Conservation (phyloP, 192 early-diverging fungal species). For the Gonapodya prolifera region DNA sequence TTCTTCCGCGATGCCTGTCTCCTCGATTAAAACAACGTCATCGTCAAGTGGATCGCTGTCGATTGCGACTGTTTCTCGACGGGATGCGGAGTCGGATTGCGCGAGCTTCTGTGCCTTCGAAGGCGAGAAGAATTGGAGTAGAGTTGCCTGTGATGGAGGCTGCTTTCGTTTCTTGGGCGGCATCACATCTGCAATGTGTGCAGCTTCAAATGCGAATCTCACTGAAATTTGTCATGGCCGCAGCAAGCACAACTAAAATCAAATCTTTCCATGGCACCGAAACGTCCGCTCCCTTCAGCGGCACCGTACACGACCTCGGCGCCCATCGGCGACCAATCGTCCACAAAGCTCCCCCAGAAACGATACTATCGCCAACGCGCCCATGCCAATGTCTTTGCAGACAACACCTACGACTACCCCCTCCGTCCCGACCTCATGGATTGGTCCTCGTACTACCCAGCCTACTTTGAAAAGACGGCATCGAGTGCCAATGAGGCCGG, state of each 20-base stretch:
- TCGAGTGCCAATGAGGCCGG: constrained; percentile 9
- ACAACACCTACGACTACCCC: constrained; percentile 85
- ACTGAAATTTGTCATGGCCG: too few relatives aligned
- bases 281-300: background rate
- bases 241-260: background rate
- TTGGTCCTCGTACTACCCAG: constrained; percentile 82
- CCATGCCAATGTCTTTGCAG: constrained; percentile 95
- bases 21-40: background rate
- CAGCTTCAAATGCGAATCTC: too few relatives aligned
- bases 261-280: background rate
- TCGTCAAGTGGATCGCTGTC: background rate
- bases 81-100: background rate
- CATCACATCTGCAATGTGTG: background rate
- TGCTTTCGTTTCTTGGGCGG: background rate
- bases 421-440: constrained; percentile 66
- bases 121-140: background rate
- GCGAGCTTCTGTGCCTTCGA: background rate
- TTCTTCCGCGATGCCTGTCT: too few relatives aligned
- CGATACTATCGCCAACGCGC: constrained; percentile 63
- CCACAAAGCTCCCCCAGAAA: constrained; percentile 29
- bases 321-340: background rate
- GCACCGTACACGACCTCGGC: background rate
- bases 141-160: background rate
- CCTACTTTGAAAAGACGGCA: constrained; percentile 29
- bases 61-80: too few relatives aligned